Evolutionary conservation across 148 eudicot genomes (phyloP).

Genomic region (Euryodendron excelsum): DNA sequence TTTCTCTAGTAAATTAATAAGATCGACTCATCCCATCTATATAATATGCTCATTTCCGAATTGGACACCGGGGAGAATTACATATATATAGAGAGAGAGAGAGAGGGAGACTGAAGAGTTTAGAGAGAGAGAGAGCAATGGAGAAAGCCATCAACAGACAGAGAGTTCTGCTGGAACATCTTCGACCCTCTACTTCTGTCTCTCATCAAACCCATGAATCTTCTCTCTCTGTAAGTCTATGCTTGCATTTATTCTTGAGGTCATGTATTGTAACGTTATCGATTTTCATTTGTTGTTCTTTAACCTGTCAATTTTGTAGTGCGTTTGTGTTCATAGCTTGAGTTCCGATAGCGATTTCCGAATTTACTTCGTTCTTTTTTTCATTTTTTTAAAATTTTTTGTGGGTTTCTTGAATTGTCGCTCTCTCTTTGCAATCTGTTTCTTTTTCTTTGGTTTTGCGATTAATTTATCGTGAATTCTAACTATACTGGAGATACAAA

Average conservation of each 20-base stretch:
- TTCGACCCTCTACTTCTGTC: slow-evolving; percentile 39
- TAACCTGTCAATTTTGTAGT: too few relatives aligned
- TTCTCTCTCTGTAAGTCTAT: slow-evolving; percentile 58
- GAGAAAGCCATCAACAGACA: slow-evolving; percentile 78
- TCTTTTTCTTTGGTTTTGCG: neutral
- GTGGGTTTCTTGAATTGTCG: neutral
- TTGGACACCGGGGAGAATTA: neutral
- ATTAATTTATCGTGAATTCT: neutral
- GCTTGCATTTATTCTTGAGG: too few relatives aligned
- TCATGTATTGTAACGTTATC: neutral
- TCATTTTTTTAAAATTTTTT: neutral
- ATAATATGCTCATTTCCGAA: neutral
- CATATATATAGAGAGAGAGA: slow-evolving; percentile 10
- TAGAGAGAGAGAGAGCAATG: slow-evolving; percentile 34
- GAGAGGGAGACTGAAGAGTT: slow-evolving; percentile 8
- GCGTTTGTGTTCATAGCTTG: neutral
- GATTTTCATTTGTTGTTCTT: neutral
- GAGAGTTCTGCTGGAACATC: slow-evolving; percentile 62
- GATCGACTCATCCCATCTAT: too few relatives aligned
- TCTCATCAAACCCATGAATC: slow-evolving; percentile 30
- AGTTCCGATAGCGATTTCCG: neutral
- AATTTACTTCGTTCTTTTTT: too few relatives aligned
- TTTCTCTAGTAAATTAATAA: too few relatives aligned
- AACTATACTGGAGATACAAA: neutral
- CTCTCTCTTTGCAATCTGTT: neutral